Base-by-base conservation (phyloP, 257 asterid species). In the Perilla frutescens region DNA sequence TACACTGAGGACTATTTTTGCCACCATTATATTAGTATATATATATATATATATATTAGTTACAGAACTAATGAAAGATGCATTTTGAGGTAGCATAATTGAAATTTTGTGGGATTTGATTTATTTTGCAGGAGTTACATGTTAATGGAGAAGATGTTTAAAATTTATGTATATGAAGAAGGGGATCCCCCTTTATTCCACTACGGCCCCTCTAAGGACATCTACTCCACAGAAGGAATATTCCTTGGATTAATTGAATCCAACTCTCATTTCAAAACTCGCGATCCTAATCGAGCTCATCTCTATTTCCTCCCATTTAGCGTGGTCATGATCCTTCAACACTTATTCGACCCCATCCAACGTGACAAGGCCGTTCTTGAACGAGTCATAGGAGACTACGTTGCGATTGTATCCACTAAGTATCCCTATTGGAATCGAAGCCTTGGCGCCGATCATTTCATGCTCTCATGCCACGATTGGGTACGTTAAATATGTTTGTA, bases 401-500 rank as follows among this genome's bases (percentile, higher is more conserved):
- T 84, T 6, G 83, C 55, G 1, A 31, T 76, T 0, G 14, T 90
- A 8, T 88, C 96, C 1, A 15, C 85, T 10, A 90, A 82, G 66
- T 85, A 90, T 49, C 68, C 87, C 3, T 90, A 71, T 11, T 90
- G 93, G 96, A 90, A 90, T 53, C 56, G 85, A 66, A 83, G 87
- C 78, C 82, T 86, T 0, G 96, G 94, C 6, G 88, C 92, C 10
- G 94, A 90, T 76, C 96, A 90, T 71, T 86, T 86, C 83, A 86
- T 86, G 90, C 86, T 90, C 68, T 84, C 94, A 0, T 86, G 96
- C 79, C 96, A 90, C 26, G 96, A 90, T 32, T 90, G 94, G 96
- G 96, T 87, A 76, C 0, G 47, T 55, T 71, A 37, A n/a, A 20
- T 20, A 20, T 20, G 26, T 20, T 20, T 20, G 26, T 20, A 20